Base-by-base conservation (phyloP, 176 grass and related monocot genomes). In the Paspalum vaginatum region DNA sequence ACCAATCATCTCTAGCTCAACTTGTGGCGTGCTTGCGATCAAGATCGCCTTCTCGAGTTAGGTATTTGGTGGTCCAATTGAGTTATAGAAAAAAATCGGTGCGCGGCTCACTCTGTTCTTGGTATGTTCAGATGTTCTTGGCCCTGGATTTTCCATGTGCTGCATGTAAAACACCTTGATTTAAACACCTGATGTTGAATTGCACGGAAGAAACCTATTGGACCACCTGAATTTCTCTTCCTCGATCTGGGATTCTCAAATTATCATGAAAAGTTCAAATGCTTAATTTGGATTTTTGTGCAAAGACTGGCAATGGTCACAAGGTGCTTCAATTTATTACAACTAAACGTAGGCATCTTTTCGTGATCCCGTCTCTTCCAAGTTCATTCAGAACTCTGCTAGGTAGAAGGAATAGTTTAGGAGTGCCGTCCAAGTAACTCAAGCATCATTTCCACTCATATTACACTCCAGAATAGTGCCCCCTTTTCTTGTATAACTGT, bases 391-490 rank as follows among this genome's bases (percentile, higher is more conserved):
- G 51, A 74, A 53, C 16, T 80, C 40, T 85, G 77, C 4, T 73
- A 81, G 26, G 44, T 60, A 15, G 22, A 4, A 81, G 57, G 83
- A 77, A 81, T 81, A 77, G 67, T 39, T 72, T 72, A 41, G 63
- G 48, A 27, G 87, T 81, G 83, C 61, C 87, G 85, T 85, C 16
- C 57, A 89, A 85, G 82, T 77, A 89, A 89, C 82, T 71, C 81
- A 52, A 85, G 77, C 77, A 85, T 85, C 55, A 85, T 76, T 14
- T 75, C 6, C 47, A 55, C 40, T 53, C 75, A 20, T 32, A 64
- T 16, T 27, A 17, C 13, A 16, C 27, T 40, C 40, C 87, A 49
- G 47, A 41, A 70, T 61, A 22, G 5, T 3, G 40, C 9, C 26
- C 11, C 37, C 0, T 38, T 63, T 5, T 18, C 22, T 4, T 38